Evolutionary conservation across 306 rosid species (phyloP), one percentile per base, ranked within the genome.

Genomic region (Castanea crenata): DNA sequence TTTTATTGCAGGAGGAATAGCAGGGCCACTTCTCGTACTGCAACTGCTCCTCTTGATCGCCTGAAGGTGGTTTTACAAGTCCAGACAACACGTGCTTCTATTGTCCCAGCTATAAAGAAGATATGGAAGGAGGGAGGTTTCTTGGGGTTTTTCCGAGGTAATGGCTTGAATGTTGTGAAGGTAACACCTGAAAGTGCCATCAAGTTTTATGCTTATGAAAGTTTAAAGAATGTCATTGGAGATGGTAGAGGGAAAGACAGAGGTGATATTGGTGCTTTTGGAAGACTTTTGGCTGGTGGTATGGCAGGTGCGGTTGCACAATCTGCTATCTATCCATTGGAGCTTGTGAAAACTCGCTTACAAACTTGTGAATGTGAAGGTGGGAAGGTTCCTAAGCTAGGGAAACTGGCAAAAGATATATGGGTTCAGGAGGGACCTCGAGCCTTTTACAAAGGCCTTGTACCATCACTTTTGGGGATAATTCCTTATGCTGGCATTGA

Each of bases 141-240:
- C 6, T 71, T 91, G 78, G 98, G 95, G 61, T 94, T 94, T 89
- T 94, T 94, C 74, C 81, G 98, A 75, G 98, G 98, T 62, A 94
- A 94, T 68, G 98, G 97, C 79, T 84, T 94, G 78, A 94, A 94
- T 81, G 97, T 94, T 73, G 77, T 92, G 73, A 94, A 94, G 88
- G 98, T 94, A 73, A 93, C 98, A 71, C 98, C 92, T 25, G 97
- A 94, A 85, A 94, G 97, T 83, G 98, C 98, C 77, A 91, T 94
- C 81, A 92, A 80, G 86, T 94, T 94, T 82, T 91, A 91, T 76
- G 83, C 90, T 31, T 92, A 91, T 49, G 98, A 94, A 88, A 86
- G 83, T 92, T 69, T 92, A 74, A 94, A 94, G 74, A 80, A 74
- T 57, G 75, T 84, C 63, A 88, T 94, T 78, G 88, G 62, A 15